Evolutionary conservation across 2,329 filamentous ascomycete genomes (phyloP).

Genomic region (Pezicula neosporulosa): DNA sequence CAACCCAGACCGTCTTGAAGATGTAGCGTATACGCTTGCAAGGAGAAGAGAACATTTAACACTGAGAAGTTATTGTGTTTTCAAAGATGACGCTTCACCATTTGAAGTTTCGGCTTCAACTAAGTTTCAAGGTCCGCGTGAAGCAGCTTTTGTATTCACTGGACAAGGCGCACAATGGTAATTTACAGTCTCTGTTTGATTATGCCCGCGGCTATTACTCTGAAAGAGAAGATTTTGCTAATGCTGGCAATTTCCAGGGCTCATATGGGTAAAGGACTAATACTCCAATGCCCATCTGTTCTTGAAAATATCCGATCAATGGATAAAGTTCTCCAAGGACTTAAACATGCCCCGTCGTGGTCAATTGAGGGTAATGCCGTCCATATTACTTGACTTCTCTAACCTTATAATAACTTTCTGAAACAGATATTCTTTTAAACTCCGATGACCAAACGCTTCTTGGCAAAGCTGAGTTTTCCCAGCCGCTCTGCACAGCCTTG

Average conservation of each 20-base stretch:
- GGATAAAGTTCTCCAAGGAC: neutral
- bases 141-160: slow-evolving; percentile 5
- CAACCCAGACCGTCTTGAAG: neutral
- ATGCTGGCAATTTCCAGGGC: too few species aligned
- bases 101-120: neutral
- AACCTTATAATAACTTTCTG: too few species aligned
- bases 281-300: slow-evolving; percentile 11
- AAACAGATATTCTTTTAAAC: slow-evolving; percentile 27
- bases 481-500: too few species aligned
- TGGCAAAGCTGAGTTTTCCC: slow-evolving; percentile 23
- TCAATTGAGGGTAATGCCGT: slow-evolving; percentile 13
- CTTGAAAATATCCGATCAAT: neutral
- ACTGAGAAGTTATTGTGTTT: neutral
- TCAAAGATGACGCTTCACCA: neutral
- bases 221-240: too few species aligned
- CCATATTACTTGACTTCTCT: too few species aligned
- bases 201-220: too few species aligned
- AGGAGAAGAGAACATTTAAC: neutral
- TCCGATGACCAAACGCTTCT: slow-evolving; percentile 11
- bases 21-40: slow-evolving; percentile 4
- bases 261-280: slow-evolving; percentile 4
- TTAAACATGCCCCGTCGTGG: neutral
- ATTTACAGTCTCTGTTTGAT: too few species aligned
- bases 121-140: neutral
- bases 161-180: slow-evolving; percentile 11